Percentiles rank a stretch among this genome's conserved stretches.
phyloP scores from a whole-genome alignment of 2,329 filamentous ascomycete species.

The Waltergamsia citrina region DNA sequence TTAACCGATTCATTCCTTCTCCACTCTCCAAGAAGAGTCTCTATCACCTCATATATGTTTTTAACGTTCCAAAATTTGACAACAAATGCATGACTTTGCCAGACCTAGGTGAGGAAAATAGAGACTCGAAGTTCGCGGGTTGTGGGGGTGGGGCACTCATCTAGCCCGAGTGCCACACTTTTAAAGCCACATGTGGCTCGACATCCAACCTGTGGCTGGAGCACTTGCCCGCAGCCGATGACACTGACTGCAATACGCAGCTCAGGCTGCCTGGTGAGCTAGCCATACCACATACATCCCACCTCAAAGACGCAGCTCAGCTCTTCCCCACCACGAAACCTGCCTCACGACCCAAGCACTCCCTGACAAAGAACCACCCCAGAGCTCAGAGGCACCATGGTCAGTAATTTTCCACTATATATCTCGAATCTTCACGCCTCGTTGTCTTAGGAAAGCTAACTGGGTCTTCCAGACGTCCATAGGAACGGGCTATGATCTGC shows the following conservation, averaged over 20 bases:
- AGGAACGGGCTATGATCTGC: constrained; percentile 98
- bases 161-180: no score
- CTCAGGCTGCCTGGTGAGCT: constrained; percentile 12
- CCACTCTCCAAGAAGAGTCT: no score
- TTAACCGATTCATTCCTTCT: no score
- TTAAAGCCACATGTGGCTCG: constrained; percentile 4
- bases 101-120: no score
- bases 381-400: constrained; percentile 18
- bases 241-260: constrained; percentile 3
- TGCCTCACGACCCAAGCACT: constrained; percentile 3
- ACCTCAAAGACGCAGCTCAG: background rate
- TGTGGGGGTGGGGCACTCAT: no score
- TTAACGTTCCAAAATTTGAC: no score
- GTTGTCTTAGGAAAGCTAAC: no score
- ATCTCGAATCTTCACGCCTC: background rate
- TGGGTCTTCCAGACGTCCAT: constrained; percentile 99
- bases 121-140: no score
- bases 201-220: background rate
- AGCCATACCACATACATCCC: constrained; percentile 40
- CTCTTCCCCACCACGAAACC: background rate
- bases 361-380: constrained; percentile 3
- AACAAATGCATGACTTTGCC: no score
- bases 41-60: no score
- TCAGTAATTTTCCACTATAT: constrained; percentile 14
- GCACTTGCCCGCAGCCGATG: background rate